Percentiles rank a stretch among this genome's conserved stretches.
These are phyloP conservation scores for Meyerozyma sp. DNA, from an alignment of 1,139 yeast genomes.

Conservation along the genomic window DNA sequence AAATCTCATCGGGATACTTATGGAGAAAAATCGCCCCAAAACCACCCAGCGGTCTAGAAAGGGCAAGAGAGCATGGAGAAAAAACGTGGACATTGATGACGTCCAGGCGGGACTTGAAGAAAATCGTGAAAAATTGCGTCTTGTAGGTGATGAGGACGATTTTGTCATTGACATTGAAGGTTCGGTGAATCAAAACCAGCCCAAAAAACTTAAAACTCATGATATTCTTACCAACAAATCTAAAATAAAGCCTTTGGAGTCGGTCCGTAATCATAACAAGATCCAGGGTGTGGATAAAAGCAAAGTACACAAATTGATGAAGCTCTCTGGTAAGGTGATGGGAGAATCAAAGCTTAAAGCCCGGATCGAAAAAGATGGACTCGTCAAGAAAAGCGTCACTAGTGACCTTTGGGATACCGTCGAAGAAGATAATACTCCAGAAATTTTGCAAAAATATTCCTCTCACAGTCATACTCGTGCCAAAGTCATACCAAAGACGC, in stretches of 20 bases:
- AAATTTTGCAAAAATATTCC: constrained; percentile 34
- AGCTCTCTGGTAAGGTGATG: constrained; percentile 66
- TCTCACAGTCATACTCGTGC: constrained; percentile 50
- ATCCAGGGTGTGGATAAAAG: constrained; percentile 65
- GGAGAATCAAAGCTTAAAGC: constrained; percentile 48
- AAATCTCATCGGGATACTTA: not conserved
- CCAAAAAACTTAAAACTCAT: constrained; percentile 56
- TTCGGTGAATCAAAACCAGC: constrained; percentile 5
- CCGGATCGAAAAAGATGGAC: constrained; percentile 57
- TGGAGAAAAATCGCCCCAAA: constrained; percentile 6
- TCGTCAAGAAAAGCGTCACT: constrained; percentile 32
- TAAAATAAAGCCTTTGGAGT: constrained; percentile 63
- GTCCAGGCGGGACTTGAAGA: constrained; percentile 67
- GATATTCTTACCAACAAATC: constrained; percentile 77
- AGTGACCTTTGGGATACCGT: constrained; percentile 67
- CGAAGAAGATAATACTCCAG: constrained; percentile 28
- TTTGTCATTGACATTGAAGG: constrained; percentile 66
- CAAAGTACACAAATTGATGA: constrained; percentile 66
- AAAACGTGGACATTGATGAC: constrained; percentile 82
- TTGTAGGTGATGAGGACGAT: constrained; percentile 55
- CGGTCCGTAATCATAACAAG: constrained; percentile 30
- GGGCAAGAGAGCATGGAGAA: constrained; percentile 95
- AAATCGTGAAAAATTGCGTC: constrained; percentile 60
- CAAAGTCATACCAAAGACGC: constrained; percentile 50
- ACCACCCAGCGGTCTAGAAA: constrained; percentile 71